Percentiles rank a stretch among this genome's conserved stretches.
phyloP scores from a whole-genome alignment of 192 early-diverging fungal species.

The Coemansia sp. region DNA sequence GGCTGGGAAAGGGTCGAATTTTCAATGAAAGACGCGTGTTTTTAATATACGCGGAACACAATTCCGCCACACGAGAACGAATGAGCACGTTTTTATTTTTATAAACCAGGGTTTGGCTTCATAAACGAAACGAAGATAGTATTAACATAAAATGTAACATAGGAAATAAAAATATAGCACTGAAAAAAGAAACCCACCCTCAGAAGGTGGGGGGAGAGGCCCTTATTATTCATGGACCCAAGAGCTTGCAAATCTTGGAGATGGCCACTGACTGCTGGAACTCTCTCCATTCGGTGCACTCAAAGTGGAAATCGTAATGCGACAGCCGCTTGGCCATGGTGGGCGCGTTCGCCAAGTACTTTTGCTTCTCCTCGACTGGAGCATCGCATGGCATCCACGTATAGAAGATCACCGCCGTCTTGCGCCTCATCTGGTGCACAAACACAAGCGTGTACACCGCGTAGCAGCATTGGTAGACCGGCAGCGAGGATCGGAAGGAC shows the following conservation, averaged over 20 bases:
- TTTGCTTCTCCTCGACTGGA: constrained; percentile 12
- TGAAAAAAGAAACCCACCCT: neutral
- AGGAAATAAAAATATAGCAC: constrained; percentile 3
- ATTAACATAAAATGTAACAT: neutral
- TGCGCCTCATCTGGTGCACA: constrained; percentile 14
- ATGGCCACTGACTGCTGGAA: constrained; percentile 17
- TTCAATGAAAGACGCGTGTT: too few species aligned
- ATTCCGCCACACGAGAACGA: too few species aligned
- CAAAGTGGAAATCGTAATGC: constrained; percentile 19
- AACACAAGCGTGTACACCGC: constrained; percentile 20
- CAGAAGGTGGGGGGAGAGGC: too few species aligned
- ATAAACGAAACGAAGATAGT: neutral
- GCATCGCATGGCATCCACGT: constrained; percentile 23
- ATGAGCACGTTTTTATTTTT: too few species aligned
- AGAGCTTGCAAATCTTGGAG: neutral
- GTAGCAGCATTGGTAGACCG: constrained; percentile 19
- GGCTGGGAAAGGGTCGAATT: too few species aligned
- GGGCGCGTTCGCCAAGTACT: neutral
- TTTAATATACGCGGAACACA: too few species aligned
- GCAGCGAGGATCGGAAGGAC: constrained; percentile 17
- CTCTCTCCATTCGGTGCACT: constrained; percentile 20
- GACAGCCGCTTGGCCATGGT: constrained; percentile 7
- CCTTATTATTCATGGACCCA: too few species aligned
- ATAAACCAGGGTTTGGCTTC: too few species aligned
- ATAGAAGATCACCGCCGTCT: constrained; percentile 15